phyloP scores from a whole-genome alignment of 1,284 basidiomycete species.

The Ustilago cynodontis region DNA sequence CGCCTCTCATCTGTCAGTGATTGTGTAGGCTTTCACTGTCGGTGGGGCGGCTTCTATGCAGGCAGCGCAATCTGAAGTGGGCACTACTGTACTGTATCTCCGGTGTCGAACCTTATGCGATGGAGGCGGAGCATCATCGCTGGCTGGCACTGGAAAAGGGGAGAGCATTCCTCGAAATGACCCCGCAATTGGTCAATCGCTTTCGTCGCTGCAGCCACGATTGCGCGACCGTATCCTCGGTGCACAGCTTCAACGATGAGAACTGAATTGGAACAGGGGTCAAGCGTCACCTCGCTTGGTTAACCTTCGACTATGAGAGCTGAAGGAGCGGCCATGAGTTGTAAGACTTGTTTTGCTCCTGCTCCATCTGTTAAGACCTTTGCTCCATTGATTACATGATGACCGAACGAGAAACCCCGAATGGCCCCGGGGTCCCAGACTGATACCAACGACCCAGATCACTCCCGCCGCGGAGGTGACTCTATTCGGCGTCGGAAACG shows the following conservation, averaged over 20 bases:
- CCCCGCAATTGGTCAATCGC: conserved; percentile 11
- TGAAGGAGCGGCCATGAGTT: not conserved
- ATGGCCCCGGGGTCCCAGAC: not conserved
- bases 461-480: not conserved
- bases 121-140: not conserved
- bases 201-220: conserved; percentile 25
- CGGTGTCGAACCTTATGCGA: not conserved
- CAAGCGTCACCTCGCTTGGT: not conserved
- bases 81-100: too few species aligned
- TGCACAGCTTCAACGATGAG: not conserved
- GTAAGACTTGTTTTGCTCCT: not conserved
- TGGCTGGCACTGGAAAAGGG: not conserved
- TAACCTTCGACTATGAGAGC: too few species aligned
- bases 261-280: not conserved
- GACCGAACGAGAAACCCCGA: not conserved
- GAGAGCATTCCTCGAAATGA: too few species aligned
- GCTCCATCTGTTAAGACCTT: too few species aligned
- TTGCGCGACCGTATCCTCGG: conserved; percentile 10
- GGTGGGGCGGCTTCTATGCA: too few species aligned
- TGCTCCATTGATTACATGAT: not conserved
- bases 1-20: too few species aligned
- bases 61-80: too few species aligned
- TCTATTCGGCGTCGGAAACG: not conserved
- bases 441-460: not conserved
- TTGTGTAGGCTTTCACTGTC: too few species aligned